These are phyloP conservation scores for Straminergon stramineum DNA, from an alignment of 225 moss, liverwort and hornwort genomes.

Conservation along the genomic window DNA sequence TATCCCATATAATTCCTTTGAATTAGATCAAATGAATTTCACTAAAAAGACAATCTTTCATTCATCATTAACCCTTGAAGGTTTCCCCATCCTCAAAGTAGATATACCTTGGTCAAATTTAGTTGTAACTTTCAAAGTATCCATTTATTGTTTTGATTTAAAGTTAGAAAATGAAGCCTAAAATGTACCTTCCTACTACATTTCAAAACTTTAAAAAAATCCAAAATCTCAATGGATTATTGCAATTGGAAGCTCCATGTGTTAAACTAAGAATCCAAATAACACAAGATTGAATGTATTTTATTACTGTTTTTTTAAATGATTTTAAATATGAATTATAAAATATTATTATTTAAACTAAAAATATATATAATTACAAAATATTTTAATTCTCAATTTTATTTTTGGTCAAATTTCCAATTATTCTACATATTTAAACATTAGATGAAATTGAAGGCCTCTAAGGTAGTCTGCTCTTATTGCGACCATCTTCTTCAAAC, in stretches of 20 bases:
- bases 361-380: accelerated
- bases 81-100: accelerated
- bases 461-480: too few relatives aligned
- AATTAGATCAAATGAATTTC: not conserved
- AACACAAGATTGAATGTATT: not conserved
- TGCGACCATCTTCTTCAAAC: too few relatives aligned
- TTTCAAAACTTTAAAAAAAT: not conserved
- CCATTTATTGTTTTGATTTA: not conserved
- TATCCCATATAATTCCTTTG: not conserved
- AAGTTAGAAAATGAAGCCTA: not conserved
- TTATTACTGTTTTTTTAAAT: not conserved
- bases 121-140: not conserved
- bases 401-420: not conserved
- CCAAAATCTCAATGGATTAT: not conserved
- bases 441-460: too few relatives aligned
- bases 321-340: not conserved
- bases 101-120: not conserved
- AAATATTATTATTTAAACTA: not conserved
- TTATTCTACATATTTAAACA: not conserved
- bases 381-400: not conserved
- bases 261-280: not conserved
- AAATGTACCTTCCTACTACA: not conserved
- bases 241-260: not conserved
- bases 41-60: not conserved
- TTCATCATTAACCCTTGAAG: not conserved